Base-by-base conservation (phyloP, 2,329 filamentous ascomycete genomes). In the Penicillium corylophilum region DNA sequence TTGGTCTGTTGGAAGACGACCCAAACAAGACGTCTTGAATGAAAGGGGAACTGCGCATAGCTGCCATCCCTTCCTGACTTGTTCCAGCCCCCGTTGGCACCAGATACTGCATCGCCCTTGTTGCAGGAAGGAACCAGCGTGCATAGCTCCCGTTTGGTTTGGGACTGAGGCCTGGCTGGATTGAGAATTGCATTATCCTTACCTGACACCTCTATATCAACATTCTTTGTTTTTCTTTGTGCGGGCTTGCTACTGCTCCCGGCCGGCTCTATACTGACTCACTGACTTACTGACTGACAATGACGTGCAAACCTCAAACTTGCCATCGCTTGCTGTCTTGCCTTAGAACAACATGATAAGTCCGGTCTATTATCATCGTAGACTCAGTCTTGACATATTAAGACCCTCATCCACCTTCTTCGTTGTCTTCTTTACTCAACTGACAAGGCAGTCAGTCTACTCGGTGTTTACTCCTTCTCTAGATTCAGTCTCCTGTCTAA, bases 121-220 rank as follows among this genome's bases (percentile, higher is more conserved):
- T 50, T 31, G 31, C 41, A 43, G 26, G 38, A 33, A 51, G 26
- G 39, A 31, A 31, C 43, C 48, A 42, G 35, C 36, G 28, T 48
- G 46, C 46, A 53, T 41, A 46, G 35, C n/a, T 52, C 36, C 51
- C 35, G 33, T 60, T 51, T 16, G 39, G 20, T 28, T 54, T 50
- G 20, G 43, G 60, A n/a, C 55, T 28, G 46, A 31, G 28, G 16
- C 22, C 44, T 31, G 28, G 53, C 40, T 46, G 31, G 33, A 36
- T 54, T 55, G 28, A 46, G 35, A 60, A 55, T 58, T 28, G 38
- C 44, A 44, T 59, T 54, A 44, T 54, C 28, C 23, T 40, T 43
- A 38, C 18, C 12, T 13, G 35, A 18, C 28, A 31, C 23, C 39
- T 20, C 18, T 38, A 33, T 35, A 44, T 24, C 20, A 23, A 33